Conservation (phyloP, 306 rosid species). For the Rosa chinensis region DNA sequence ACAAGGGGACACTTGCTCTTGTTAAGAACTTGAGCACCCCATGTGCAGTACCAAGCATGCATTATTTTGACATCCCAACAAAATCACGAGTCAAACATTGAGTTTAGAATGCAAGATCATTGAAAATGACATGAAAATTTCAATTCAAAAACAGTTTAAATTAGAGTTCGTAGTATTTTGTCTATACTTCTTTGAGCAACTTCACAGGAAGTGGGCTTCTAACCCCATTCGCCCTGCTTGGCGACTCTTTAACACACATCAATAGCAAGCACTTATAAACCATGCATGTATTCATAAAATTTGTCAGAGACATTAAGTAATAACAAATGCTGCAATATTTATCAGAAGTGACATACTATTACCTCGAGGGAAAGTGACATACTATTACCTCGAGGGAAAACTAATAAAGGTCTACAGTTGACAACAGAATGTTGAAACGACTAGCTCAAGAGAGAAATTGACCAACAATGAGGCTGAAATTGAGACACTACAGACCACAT, state of each 20-base stretch:
- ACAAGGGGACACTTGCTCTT: background rate
- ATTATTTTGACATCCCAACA: background rate
- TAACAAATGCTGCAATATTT: background rate
- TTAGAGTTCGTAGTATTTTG: background rate
- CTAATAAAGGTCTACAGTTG: background rate
- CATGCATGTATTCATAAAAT: background rate
- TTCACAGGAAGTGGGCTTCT: no score
- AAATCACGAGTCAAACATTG: background rate
- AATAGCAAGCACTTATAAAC: background rate
- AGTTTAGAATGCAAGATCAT: background rate
- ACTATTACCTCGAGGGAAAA: background rate
- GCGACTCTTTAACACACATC: background rate
- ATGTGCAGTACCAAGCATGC: background rate
- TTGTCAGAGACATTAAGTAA: background rate
- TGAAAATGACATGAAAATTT: background rate
- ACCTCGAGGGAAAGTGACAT: background rate
- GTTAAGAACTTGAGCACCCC: constrained; percentile 4
- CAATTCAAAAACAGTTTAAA: background rate
- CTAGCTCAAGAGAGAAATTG: background rate
- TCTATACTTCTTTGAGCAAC: background rate
- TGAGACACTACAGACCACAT: background rate
- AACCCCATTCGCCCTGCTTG: background rate
- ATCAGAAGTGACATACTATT: background rate
- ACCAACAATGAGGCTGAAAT: background rate
- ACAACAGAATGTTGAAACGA: constrained; percentile 10